Conservation (phyloP, 306 rosid species). For the Nissolia schottii region DNA sequence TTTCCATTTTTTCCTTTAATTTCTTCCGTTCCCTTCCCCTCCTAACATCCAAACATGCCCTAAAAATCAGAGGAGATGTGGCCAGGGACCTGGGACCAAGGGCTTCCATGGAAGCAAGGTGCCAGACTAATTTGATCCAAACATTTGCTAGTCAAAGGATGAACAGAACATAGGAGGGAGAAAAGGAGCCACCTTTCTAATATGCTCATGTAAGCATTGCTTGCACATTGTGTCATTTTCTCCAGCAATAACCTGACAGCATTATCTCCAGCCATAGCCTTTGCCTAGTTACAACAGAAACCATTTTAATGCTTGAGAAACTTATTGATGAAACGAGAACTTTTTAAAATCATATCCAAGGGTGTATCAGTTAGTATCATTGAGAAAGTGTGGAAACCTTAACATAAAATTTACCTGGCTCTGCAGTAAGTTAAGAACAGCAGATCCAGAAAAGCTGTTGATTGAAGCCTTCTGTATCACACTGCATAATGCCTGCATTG, state of each 20-base stretch:
- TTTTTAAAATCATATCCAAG: not conserved
- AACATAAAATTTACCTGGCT: conserved; percentile 63
- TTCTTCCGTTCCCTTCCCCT: not conserved
- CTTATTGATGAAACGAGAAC: not conserved
- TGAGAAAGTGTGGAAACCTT: not conserved
- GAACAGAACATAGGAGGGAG: not conserved
- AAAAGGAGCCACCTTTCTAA: conserved; percentile 62
- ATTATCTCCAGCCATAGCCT: conserved; percentile 98
- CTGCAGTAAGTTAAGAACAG: conserved; percentile 88
- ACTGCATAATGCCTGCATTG: conserved; percentile 78
- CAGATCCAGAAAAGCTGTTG: conserved; percentile 81
- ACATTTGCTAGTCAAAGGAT: conserved; percentile 16
- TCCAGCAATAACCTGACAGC: conserved; percentile 88
- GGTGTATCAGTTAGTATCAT: not conserved
- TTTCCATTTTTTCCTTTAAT: not conserved
- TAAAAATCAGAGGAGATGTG: conserved; percentile 11
- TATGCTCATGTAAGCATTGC: conserved; percentile 91
- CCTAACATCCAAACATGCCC: not conserved
- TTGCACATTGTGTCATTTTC: conserved; percentile 88
- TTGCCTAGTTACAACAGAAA: conserved; percentile 58
- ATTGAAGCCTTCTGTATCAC: conserved; percentile 78
- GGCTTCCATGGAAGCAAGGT: not conserved
- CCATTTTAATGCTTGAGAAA: conserved; percentile 20
- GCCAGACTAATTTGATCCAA: conserved; percentile 12
- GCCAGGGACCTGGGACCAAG: not conserved